A percentile compares a stretch with the other conserved stretches of the same genome.
These are phyloP conservation scores for Dioszegia hungarica DNA, from an alignment of 768 basidiomycete genomes.

Conservation along the genomic window DNA sequence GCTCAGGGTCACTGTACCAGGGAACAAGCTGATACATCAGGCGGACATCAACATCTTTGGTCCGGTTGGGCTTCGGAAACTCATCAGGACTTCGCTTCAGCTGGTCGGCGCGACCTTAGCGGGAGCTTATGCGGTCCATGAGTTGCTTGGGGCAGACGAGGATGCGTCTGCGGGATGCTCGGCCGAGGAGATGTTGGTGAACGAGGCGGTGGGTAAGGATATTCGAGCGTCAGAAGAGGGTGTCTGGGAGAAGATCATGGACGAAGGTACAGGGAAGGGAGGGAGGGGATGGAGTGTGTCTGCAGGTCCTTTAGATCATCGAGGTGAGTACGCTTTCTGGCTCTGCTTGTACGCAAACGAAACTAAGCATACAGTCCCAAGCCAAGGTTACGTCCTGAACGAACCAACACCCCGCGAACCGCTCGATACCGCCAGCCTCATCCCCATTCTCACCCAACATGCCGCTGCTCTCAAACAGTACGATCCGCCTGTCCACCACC, in stretches of 20 bases:
- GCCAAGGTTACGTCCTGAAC: constrained; percentile 42
- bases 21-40: neutral
- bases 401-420: constrained; percentile 39
- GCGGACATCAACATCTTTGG: constrained; percentile 43
- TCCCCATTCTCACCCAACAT: constrained; percentile 39
- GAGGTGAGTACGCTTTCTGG: constrained; percentile 26
- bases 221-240: constrained; percentile 32
- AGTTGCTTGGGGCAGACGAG: constrained; percentile 24
- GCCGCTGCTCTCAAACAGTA: constrained; percentile 27
- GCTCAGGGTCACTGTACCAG: no score
- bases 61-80: constrained; percentile 34
- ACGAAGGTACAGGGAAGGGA: constrained; percentile 24
- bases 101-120: constrained; percentile 30
- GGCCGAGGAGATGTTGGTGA: constrained; percentile 32
- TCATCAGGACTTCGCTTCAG: constrained; percentile 33
- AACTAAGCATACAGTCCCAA: constrained; percentile 24
- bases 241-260: constrained; percentile 36
- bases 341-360: neutral
- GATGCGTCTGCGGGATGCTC: constrained; percentile 17
- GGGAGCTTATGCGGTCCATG: constrained; percentile 44
- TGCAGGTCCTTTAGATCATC: constrained; percentile 46
- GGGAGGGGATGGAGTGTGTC: constrained; percentile 41
- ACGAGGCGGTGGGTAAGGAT: constrained; percentile 45
- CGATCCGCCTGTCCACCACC: constrained; percentile 39
- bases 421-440: constrained; percentile 30